Evolutionary conservation across 305 asterid species (phyloP), one percentile per base, ranked within the genome.

Genomic region (Withania somnifera): DNA sequence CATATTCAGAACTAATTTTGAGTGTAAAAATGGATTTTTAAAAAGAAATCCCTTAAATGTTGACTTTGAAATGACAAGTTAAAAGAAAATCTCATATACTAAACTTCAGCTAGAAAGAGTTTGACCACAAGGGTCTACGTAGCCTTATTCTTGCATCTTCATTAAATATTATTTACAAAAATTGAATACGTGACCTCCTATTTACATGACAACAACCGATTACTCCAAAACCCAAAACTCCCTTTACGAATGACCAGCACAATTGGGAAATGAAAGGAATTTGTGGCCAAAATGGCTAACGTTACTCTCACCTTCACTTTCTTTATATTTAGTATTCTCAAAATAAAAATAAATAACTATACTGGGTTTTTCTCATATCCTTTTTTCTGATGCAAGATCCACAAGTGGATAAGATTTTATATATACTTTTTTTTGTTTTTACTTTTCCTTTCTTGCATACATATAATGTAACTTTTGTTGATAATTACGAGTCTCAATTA

Each of bases 331-430:
- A 67, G 34, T 66, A n/a, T 34, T 30, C 7, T 6, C 14, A 61
- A 61, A 61, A 58, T 58, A 58, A 7, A 17, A 7, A 32, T 7
- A 17, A 38, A 6, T 20, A 20, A 40, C 11, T 54, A 64, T 34
- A 61, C 69, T 81, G 78, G 82, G n/a, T 75, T 50, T 80, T 86
- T 84, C 89, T 87, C 86, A 83, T 80, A 89, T 90, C 94, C 85
- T 84, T 87, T 82, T 89, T 87, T 67, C 63, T 84, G 77, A 86
- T 86, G 84, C 47, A 86, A 82, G 80, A 78, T 61, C 61, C 90
- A 85, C 83, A 83, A 77, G 64, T 85, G 90, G 93, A 92, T 89
- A 89, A 88, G 88, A 73, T 86, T 88, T 71, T 30, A 42, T 50
- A 78, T 73, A 81, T 67, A 80, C 85, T 80, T 82, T 71, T 38